These are phyloP conservation scores for Dothideomycetidae sp. DNA, from an alignment of 2,329 filamentous ascomycete species.

Conservation along the genomic window DNA sequence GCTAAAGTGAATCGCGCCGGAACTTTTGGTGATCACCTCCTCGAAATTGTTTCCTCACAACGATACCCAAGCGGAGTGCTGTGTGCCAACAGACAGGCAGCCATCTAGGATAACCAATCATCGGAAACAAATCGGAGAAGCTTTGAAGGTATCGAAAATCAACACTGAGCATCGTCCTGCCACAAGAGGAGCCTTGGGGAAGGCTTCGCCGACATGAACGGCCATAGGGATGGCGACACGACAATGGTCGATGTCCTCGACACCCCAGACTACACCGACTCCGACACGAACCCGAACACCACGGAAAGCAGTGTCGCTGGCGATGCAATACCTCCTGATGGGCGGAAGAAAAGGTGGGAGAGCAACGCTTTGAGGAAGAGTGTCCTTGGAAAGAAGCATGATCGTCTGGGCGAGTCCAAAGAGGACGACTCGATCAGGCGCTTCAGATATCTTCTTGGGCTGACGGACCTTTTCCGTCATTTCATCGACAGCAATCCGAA, in stretches of 20 bases:
- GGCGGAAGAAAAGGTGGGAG: conserved; percentile 72
- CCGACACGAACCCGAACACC: conserved; percentile 51
- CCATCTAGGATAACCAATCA: too few relatives aligned
- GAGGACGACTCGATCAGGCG: conserved; percentile 90
- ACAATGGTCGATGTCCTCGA: conserved; percentile 34
- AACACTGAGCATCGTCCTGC: too few relatives aligned
- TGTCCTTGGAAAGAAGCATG: conserved; percentile 90
- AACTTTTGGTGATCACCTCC: too few relatives aligned
- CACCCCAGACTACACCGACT: conserved; percentile 52
- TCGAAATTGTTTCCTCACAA: too few relatives aligned
- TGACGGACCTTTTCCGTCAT: conserved; percentile 94
- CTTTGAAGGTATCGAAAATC: too few relatives aligned
- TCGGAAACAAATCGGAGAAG: too few relatives aligned
- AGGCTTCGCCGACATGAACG: conserved; percentile 14
- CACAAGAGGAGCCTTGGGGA: too few relatives aligned
- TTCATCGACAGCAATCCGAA: conserved; percentile 98
- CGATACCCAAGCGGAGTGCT: too few relatives aligned
- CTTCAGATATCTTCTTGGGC: conserved; percentile 84
- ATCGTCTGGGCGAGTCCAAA: conserved; percentile 82
- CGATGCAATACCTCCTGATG: conserved; percentile 53
- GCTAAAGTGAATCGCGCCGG: conserved; percentile 7
- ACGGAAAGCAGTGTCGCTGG: conserved; percentile 75
- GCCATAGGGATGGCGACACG: conserved; percentile 12
- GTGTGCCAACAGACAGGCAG: too few relatives aligned
- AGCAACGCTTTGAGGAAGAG: conserved; percentile 80